Conservation (phyloP, 2,329 filamentous ascomycete species). For the Aspergillus aculeatus region DNA sequence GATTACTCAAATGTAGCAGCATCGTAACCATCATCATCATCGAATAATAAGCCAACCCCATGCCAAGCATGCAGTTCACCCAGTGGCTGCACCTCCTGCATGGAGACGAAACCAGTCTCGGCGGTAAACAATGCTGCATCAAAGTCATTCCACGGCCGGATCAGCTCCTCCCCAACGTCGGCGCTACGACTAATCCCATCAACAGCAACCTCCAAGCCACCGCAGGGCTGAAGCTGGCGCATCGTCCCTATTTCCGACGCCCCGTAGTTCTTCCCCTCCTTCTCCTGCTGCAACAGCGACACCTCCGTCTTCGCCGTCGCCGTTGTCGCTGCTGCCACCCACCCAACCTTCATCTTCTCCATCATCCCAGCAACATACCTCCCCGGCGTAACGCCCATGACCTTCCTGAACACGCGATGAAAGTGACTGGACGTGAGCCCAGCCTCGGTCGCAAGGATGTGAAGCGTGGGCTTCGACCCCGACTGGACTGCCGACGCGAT, state of each 20-base stretch:
- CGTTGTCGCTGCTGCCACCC: background rate
- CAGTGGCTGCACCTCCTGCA: slow-evolving; percentile 10
- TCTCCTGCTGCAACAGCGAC: background rate
- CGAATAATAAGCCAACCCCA: background rate
- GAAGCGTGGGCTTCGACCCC: slow-evolving; percentile 40
- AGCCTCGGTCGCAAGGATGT: slow-evolving; percentile 48
- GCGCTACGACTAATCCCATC: background rate
- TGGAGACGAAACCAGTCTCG: slow-evolving; percentile 18
- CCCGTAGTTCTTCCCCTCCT: background rate
- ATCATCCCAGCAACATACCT: slow-evolving; percentile 29
- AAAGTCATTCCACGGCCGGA: slow-evolving; percentile 37
- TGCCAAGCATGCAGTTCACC: slow-evolving; percentile 6
- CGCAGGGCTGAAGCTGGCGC: background rate
- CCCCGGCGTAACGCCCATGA: slow-evolving; percentile 52
- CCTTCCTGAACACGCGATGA: slow-evolving; percentile 56
- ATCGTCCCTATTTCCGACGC: background rate
- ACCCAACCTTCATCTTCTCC: slow-evolving; percentile 4
- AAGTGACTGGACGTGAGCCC: slow-evolving; percentile 54
- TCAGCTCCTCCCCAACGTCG: background rate
- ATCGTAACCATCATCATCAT: background rate
- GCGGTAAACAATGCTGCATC: slow-evolving; percentile 33
- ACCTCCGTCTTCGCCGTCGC: no score
- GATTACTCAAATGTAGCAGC: background rate
- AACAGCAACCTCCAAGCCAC: background rate
- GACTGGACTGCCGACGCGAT: slow-evolving; percentile 26